Percentiles rank a stretch among this genome's conserved stretches.
phyloP scores from a whole-genome alignment of 768 basidiomycete species.

The Coprinellus aureogranulatus region DNA sequence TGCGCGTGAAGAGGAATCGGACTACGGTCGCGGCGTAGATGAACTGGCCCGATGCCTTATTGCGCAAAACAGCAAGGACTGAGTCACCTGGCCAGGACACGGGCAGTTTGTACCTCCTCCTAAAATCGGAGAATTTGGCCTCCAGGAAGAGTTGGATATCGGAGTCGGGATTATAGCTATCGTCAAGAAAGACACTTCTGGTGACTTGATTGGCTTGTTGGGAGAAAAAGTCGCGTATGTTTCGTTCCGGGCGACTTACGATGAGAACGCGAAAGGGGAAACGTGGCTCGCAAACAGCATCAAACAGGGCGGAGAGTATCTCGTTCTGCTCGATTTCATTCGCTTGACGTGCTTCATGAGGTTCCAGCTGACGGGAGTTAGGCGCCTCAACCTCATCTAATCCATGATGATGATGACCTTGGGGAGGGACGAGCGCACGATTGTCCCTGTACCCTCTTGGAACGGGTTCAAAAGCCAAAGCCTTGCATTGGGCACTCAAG shows the following conservation, averaged over 20 bases:
- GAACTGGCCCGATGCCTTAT: conserved; percentile 13
- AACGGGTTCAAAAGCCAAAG: background rate
- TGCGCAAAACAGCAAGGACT: background rate
- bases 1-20: conserved; percentile 3
- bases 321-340: background rate
- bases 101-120: conserved; percentile 2
- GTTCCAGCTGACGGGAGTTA: background rate
- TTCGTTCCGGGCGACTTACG: conserved; percentile 7
- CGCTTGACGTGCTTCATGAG: background rate
- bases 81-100: background rate
- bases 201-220: no score
- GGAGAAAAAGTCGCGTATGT: background rate
- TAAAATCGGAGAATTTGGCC: background rate
- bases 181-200: background rate
- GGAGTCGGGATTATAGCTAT: background rate
- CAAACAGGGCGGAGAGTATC: conserved; percentile 1
- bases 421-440: background rate
- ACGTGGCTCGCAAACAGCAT: background rate
- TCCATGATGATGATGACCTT: conserved; percentile 10
- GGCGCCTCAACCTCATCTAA: conserved; percentile 9
- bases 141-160: conserved; percentile 1
- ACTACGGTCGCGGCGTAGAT: conserved; percentile 16
- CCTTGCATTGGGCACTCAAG: background rate
- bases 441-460: background rate
- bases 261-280: conserved; percentile 2